Percentiles rank a stretch among this genome's conserved stretches.
These are phyloP conservation scores for Neodidymelliopsis sp. DNA, from an alignment of 2,329 filamentous ascomycete genomes.

Conservation along the genomic window DNA sequence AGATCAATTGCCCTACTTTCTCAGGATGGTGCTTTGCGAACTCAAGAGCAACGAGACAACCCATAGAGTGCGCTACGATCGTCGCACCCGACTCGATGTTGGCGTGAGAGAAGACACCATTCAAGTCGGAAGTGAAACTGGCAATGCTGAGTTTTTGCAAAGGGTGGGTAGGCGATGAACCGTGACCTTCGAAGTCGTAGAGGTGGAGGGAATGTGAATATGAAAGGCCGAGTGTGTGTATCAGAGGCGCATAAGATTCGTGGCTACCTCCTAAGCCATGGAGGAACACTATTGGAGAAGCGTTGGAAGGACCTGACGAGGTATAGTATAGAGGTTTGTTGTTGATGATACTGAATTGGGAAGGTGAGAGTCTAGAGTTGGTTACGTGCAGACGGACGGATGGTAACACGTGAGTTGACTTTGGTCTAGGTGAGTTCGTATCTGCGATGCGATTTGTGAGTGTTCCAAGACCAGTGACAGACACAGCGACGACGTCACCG, in stretches of 20 bases:
- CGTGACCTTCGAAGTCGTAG: conserved; percentile 65
- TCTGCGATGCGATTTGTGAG: conserved; percentile 49
- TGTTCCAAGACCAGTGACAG: conserved; percentile 36
- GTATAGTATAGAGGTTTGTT: conserved; percentile 54
- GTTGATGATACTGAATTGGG: conserved; percentile 49
- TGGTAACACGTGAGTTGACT: conserved; percentile 34
- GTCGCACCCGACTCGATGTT: conserved; percentile 44
- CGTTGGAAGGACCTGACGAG: conserved; percentile 29
- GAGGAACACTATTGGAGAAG: conserved; percentile 57
- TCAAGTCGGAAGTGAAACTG: conserved; percentile 55
- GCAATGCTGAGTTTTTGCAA: conserved; percentile 54
- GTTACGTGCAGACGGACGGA: no score
- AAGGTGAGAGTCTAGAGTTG: conserved; percentile 4
- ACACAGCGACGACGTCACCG: conserved; percentile 34
- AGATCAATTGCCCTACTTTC: conserved; percentile 55
- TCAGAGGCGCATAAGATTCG: conserved; percentile 57
- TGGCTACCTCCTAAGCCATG: conserved; percentile 62
- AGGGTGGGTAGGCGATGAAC: conserved; percentile 60
- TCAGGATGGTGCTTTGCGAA: conserved; percentile 53
- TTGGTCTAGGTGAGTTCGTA: conserved; percentile 43
- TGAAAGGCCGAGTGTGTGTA: conserved; percentile 45
- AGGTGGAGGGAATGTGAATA: conserved; percentile 51
- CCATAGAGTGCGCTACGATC: conserved; percentile 61
- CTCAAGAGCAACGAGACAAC: conserved; percentile 57
- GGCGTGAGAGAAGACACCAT: conserved; percentile 48